A percentile compares a stretch with the other conserved stretches of the same genome.
Conservation (phyloP, 2,329 filamentous ascomycete species). For the Penicillium sp. region DNA sequence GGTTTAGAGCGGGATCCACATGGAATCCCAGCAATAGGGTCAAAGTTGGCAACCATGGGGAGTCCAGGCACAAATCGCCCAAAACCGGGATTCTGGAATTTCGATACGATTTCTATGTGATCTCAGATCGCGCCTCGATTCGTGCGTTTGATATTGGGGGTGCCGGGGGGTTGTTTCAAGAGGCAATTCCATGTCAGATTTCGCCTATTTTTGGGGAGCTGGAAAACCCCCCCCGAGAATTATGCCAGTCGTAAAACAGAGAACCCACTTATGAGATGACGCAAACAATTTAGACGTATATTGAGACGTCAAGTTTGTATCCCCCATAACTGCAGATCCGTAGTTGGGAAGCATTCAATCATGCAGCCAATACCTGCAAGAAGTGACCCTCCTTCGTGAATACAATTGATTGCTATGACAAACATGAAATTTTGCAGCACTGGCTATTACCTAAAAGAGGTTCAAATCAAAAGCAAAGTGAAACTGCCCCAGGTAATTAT, state of each 20-base stretch:
- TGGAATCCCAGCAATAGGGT: conserved; percentile 14
- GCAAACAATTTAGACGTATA: neutral
- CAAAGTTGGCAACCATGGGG: conserved; percentile 20
- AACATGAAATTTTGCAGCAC: neutral
- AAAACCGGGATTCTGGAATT: neutral
- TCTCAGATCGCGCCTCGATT: neutral
- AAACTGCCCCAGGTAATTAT: conserved; percentile 11
- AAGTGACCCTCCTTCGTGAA: neutral
- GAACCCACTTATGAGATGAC: neutral
- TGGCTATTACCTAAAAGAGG: neutral
- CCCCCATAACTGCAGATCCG: neutral
- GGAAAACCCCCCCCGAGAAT: neutral
- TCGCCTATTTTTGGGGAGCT: neutral
- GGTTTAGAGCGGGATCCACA: conserved; percentile 1
- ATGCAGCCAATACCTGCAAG: neutral
- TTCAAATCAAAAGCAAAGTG: conserved; percentile 7
- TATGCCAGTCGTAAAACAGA: neutral
- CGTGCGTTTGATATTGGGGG: neutral
- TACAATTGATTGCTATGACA: neutral
- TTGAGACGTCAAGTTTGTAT: neutral
- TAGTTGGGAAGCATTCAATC: neutral
- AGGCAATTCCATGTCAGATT: neutral
- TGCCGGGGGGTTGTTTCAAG: neutral
- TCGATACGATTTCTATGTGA: neutral
- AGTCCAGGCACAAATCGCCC: conserved; percentile 2